phyloP scores from a whole-genome alignment of 2,329 filamentous ascomycete species.

The Fusarium stilboides region DNA sequence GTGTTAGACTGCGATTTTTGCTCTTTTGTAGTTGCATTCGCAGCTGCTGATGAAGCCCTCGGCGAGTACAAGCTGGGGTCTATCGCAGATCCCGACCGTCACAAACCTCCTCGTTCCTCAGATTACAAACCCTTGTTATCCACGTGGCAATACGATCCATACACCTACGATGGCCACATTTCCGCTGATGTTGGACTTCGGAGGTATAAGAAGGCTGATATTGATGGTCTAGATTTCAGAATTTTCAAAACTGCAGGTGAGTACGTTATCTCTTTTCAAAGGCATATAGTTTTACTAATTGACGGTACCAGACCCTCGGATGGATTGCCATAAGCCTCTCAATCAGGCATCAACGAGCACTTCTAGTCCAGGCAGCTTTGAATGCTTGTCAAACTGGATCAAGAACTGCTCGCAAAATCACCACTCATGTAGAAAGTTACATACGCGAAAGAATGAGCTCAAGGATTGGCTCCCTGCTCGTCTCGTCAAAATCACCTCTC shows the following conservation, averaged over 20 bases:
- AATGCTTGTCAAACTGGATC: constrained; percentile 1
- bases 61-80: background rate
- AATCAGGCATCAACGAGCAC: background rate
- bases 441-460: background rate
- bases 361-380: background rate
- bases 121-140: background rate
- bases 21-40: constrained; percentile 4
- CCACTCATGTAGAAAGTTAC: background rate
- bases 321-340: background rate
- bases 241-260: background rate
- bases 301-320: background rate
- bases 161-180: background rate
- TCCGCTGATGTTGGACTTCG: background rate
- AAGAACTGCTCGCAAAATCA: background rate
- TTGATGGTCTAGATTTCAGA: background rate
- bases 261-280: rapidly evolving
- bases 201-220: background rate
- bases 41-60: constrained; percentile 1
- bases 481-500: background rate
- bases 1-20: background rate
- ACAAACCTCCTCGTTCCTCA: too few relatives aligned
- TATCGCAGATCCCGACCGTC: background rate
- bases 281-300: background rate
- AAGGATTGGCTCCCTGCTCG: constrained; percentile 6
- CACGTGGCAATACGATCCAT: background rate